Base-by-base conservation (phyloP, 768 basidiomycete genomes). In the Lactarius pseudohatsudake region DNA sequence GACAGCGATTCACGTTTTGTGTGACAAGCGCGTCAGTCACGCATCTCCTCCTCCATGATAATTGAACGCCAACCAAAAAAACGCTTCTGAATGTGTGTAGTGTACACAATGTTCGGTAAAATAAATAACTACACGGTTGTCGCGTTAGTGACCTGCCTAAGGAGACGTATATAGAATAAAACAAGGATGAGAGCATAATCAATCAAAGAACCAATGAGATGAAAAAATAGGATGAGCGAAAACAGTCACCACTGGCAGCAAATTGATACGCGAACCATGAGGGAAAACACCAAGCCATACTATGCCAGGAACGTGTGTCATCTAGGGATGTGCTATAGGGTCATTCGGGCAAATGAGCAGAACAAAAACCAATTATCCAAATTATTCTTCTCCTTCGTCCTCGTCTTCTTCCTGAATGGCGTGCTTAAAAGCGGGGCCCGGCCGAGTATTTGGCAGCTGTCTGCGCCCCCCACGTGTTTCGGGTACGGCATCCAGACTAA, bases 341-440 rank as follows among this genome's bases (percentile, higher is more conserved):
- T 66, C 65, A 62, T 56, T 59, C 43, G 34, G 58, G 57, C 10
- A 59, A 20, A 30, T 38, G 57, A 18, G 20, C 34, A 45, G 40
- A 63, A 58, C 18, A 45, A 64, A 57, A 62, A 65, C 38, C 26
- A 57, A 34, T 36, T 3, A 20, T 50, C 26, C 18, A 47, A 16
- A 55, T 68, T 38, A 66, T 45, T 65, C 71, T 64, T 91, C 86
- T 72, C 92, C 92, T 75, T 92, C 92, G 26, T 81, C 92, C 75
- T 93, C 92, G 70, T 94, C 92, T 73, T 92, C 92, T 74, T 93
- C 92, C 74, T 92, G 89, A 63, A 92, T 92, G 5, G 89, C 77
- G 69, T 87, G 85, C 71, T 73, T 78, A 71, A 91, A 91, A 10
- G 90, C 86, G 59, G 85, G 86, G 1, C 90, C 91, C 15, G 62